phyloP scores from a whole-genome alignment of 2,329 filamentous ascomycete species.

The Ascosphaera aggregata region DNA sequence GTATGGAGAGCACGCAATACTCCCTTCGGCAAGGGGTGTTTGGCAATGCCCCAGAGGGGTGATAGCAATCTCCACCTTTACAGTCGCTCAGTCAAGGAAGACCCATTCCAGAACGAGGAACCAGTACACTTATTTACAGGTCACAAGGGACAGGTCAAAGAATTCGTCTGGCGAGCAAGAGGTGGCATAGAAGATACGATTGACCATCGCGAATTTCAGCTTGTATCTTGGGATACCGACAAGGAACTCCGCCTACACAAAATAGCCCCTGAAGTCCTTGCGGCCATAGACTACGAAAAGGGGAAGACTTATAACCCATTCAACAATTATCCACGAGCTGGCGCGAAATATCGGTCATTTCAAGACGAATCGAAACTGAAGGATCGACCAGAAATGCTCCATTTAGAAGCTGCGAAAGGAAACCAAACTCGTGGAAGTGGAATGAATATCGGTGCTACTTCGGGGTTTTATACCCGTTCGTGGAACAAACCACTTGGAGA shows the following conservation, averaged over 20 bases:
- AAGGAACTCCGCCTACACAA: constrained; percentile 59
- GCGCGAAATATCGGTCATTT: constrained; percentile 68
- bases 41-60: constrained; percentile 82
- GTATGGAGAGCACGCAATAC: constrained; percentile 83
- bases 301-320: constrained; percentile 40
- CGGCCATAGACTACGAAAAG: constrained; percentile 48
- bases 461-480: constrained; percentile 27
- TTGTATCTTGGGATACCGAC: constrained; percentile 84
- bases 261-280: constrained; percentile 39
- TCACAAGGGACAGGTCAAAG: constrained; percentile 48
- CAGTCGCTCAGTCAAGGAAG: constrained; percentile 32
- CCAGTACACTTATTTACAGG: constrained; percentile 29
- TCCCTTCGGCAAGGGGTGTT: constrained; percentile 62
- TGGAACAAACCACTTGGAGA: constrained; percentile 12
- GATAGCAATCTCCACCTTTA: constrained; percentile 72
- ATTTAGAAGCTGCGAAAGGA: background rate
- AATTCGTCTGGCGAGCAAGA: constrained; percentile 72
- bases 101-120: constrained; percentile 9
- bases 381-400: constrained; percentile 5
- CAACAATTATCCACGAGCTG: constrained; percentile 55
- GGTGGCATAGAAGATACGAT: constrained; percentile 44
- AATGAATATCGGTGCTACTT: constrained; percentile 25
- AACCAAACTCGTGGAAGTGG: constrained; percentile 5
- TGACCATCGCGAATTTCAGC: constrained; percentile 72
- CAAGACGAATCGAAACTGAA: constrained; percentile 41